phyloP scores from a whole-genome alignment of 345 rosid species.

The Passiflora organensis region DNA sequence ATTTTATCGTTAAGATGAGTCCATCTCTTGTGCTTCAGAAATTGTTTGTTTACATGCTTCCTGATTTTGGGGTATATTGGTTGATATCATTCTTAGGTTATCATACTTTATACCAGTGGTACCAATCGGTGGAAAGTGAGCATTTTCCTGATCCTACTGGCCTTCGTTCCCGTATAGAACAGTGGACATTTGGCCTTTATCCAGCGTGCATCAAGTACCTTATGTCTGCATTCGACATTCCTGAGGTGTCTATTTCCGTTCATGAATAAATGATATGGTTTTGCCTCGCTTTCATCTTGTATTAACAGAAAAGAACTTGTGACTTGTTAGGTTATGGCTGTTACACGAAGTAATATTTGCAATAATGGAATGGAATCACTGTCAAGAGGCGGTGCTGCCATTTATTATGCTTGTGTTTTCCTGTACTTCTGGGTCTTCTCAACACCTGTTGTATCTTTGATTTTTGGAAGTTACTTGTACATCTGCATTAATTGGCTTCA shows the following conservation, averaged over 20 bases:
- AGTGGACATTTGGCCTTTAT: conserved; percentile 97
- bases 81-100: conserved; percentile 52
- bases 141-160: conserved; percentile 99
- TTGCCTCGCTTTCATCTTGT: not conserved
- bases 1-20: too few species aligned
- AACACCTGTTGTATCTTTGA: conserved; percentile 87
- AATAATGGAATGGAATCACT: conserved; percentile 68
- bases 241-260: conserved; percentile 58
- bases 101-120: conserved; percentile 93
- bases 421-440: conserved; percentile 99
- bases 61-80: conserved; percentile 9
- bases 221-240: conserved; percentile 97
- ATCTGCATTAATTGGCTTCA: conserved; percentile 98
- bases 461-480: conserved; percentile 95
- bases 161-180: conserved; percentile 90
- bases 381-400: conserved; percentile 74
- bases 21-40: not conserved
- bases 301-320: conserved; percentile 15
- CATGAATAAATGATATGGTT: not conserved
- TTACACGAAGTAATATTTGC: conserved; percentile 83
- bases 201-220: conserved; percentile 98
- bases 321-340: conserved; percentile 83
- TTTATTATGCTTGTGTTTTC: conserved; percentile 91
- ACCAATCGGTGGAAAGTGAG: conserved; percentile 81
- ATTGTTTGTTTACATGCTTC: not conserved